Base-by-base conservation (phyloP, 1,139 yeast species). In the Groenewaldozyma sp. region DNA sequence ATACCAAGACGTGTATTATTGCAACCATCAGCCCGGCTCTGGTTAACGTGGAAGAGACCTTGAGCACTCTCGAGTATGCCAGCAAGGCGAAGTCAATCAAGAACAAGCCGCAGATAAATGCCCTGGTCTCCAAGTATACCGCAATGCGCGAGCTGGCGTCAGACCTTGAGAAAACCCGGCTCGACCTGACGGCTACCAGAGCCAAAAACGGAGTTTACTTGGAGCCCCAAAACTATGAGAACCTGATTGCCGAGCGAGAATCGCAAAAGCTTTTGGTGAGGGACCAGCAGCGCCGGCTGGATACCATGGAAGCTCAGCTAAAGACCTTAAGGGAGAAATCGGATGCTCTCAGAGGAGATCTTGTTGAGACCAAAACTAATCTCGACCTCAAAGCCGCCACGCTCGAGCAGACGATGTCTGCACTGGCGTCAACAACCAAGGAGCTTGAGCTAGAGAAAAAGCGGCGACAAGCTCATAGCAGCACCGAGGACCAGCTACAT, bases 21-120 rank as follows among this genome's bases (percentile, higher is more conserved):
- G 93, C 94, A 26, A 82, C 94, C 1, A 71, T 87, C 3, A 81
- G 94, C 2, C 95, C 94, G 0, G 86, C 91, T 1, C 71, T 71
- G 50, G 71, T 74, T 14, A 80, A 82, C 40, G 55, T 77, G 35
- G 94, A 82, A 28, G 94, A 86, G 59, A 83, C 95, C 0, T 59
- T 78, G 16, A 82, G 91, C 37, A 86, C 95, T 0, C 65, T 87
- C 42, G 93, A 83, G 48, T 87, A 86, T 58, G 95, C 95, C 1
- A 74, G 76, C 42, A 74, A 86, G 41, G 95, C 65, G 13, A 82
- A 82, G 51, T 78, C 74, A 43, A 83, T 86, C 48, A 76, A 74
- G 52, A 86, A 86, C 55, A 68, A 74, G 39, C 88, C 88, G 39
- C 87, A 78, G 53, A 71, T 65, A 55, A 82, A 68, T 55, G 76